Conservation (phyloP, 1,284 basidiomycete species). For the Irpex sp. region DNA sequence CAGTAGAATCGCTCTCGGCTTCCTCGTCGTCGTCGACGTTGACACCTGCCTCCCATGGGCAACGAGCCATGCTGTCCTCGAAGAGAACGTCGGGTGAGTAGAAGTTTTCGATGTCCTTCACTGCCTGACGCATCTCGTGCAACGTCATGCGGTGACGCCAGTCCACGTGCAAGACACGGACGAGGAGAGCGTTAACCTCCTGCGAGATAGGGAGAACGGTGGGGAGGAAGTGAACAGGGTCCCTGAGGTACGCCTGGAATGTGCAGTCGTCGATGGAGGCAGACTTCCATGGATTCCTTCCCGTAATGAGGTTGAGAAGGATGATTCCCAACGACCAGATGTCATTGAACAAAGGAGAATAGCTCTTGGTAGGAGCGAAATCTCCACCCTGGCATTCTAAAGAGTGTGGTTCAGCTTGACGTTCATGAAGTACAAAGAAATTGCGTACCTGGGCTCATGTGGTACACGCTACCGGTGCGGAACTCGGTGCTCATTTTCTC, state of each 20-base stretch:
- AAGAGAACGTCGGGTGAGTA: conserved; percentile 74
- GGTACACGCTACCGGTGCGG: conserved; percentile 93
- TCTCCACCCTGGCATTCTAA: conserved; percentile 90
- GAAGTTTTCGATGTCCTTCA: conserved; percentile 65
- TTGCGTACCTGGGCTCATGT: conserved; percentile 87
- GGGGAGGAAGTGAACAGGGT: conserved; percentile 62
- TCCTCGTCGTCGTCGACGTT: conserved; percentile 45
- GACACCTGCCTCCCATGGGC: conserved; percentile 74
- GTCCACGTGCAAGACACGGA: conserved; percentile 70
- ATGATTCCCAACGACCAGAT: conserved; percentile 98
- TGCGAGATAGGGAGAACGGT: conserved; percentile 72
- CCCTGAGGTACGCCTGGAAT: conserved; percentile 70
- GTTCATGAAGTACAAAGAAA: conserved; percentile 7
- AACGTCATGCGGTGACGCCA: conserved; percentile 70
- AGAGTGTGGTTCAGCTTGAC: conserved; percentile 13
- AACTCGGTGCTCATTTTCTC: conserved; percentile 89
- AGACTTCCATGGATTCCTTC: conserved; percentile 97
- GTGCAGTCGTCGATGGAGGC: conserved; percentile 79
- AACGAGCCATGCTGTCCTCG: conserved; percentile 80
- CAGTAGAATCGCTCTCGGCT: conserved; percentile 6
- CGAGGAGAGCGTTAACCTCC: conserved; percentile 65
- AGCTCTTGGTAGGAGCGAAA: conserved; percentile 65
- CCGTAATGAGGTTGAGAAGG: conserved; percentile 93
- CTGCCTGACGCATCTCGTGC: conserved; percentile 64
- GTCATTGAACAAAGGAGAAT: conserved; percentile 89